These are phyloP conservation scores for Nakataea oryzae DNA, from an alignment of 2,329 filamentous ascomycete species.

Conservation along the genomic window DNA sequence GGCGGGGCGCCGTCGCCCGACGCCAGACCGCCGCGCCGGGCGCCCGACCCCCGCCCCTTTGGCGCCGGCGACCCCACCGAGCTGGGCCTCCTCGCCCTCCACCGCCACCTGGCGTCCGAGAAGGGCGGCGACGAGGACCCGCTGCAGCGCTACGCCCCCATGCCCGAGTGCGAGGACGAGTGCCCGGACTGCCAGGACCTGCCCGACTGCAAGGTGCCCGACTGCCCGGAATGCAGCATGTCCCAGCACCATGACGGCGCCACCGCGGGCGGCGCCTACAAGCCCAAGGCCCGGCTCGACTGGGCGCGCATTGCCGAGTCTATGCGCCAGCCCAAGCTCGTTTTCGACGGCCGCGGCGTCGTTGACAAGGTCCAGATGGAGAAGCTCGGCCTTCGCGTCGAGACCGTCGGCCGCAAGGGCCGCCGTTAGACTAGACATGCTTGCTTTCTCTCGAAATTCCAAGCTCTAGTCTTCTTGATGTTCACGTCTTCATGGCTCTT, in stretches of 20 bases:
- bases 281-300: constrained; percentile 35
- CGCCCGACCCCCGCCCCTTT: constrained; percentile 37
- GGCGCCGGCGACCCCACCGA: constrained; percentile 21
- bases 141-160: constrained; percentile 30
- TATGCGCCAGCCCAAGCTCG: constrained; percentile 43
- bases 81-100: constrained; percentile 35
- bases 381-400: constrained; percentile 39
- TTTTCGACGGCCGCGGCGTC: constrained; percentile 46
- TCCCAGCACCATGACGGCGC: constrained; percentile 11
- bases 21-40: not conserved
- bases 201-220: no score
- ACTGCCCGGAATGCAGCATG: constrained; percentile 11
- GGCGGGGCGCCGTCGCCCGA: no score
- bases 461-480: no score
- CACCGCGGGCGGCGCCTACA: constrained; percentile 27
- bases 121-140: constrained; percentile 24
- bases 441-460: no score
- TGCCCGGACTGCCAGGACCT: constrained; percentile 13
- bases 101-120: constrained; percentile 23
- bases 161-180: constrained; percentile 28
- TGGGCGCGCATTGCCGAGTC: constrained; percentile 37
- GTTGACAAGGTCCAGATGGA: constrained; percentile 36
- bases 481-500: no score
- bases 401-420: constrained; percentile 38
- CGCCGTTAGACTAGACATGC: constrained; percentile 3